Conservation (phyloP, 164 flowering plant genomes). For the Kalanchoe fedtschenkoi region DNA sequence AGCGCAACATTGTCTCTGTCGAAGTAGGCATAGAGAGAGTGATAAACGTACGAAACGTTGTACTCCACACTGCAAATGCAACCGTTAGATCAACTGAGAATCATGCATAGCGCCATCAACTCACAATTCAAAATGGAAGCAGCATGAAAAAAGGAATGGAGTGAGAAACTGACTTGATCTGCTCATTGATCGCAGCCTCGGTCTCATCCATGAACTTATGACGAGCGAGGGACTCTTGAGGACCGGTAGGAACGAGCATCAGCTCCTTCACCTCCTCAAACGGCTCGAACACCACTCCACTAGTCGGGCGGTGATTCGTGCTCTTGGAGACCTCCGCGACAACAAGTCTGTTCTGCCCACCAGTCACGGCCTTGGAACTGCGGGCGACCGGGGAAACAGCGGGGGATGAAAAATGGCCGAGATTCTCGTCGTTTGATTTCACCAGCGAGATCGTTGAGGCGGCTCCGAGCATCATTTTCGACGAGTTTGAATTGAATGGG, state of each 20-base stretch:
- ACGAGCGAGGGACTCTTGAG: slow-evolving; percentile 69
- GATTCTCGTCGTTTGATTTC: slow-evolving; percentile 15
- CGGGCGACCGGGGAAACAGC: slow-evolving; percentile 5
- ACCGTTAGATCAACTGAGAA: too few species aligned
- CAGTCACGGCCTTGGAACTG: not conserved
- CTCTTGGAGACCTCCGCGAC: slow-evolving; percentile 14
- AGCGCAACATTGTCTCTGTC: slow-evolving; percentile 94
- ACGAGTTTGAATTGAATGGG: slow-evolving; percentile 2
- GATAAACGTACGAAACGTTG: slow-evolving; percentile 86
- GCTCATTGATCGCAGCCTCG: slow-evolving; percentile 83
- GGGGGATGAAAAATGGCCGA: slow-evolving; percentile 14
- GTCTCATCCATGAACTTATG: slow-evolving; percentile 43
- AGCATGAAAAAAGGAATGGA: not conserved
- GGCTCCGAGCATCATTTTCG: slow-evolving; percentile 39
- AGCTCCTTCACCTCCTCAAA: slow-evolving; percentile 89
- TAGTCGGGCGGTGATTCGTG: slow-evolving; percentile 30
- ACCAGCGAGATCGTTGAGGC: slow-evolving; percentile 26
- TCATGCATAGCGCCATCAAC: too few species aligned
- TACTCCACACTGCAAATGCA: slow-evolving; percentile 75
- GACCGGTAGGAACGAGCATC: slow-evolving; percentile 42
- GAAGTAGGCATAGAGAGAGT: slow-evolving; percentile 86
- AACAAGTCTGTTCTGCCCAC: not conserved
- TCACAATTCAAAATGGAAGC: not conserved
- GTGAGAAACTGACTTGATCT: slow-evolving; percentile 55
- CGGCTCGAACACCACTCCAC: slow-evolving; percentile 87